A percentile compares a stretch with the other conserved stretches of the same genome.
Conservation (phyloP, 148 eudicot species). For the Vaccinium corymbosum region DNA sequence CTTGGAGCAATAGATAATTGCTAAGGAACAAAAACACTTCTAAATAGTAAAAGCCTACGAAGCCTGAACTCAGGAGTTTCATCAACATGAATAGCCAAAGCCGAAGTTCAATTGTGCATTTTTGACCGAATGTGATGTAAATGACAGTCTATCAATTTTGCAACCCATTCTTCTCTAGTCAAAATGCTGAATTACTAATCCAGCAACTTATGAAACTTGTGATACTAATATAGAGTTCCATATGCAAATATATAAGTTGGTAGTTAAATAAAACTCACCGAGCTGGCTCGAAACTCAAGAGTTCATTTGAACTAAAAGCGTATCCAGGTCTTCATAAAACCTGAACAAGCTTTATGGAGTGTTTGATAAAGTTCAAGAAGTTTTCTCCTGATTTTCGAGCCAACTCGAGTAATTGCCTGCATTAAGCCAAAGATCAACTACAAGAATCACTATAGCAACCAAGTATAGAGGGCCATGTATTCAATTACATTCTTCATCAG, state of each 20-base stretch:
- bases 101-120: neutral
- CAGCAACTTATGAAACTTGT: slow-evolving; percentile 4
- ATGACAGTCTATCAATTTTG: neutral
- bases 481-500: neutral
- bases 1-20: neutral
- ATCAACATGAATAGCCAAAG: neutral
- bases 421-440: slow-evolving; percentile 44
- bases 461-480: neutral
- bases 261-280: slow-evolving; percentile 44
- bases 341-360: slow-evolving; percentile 54
- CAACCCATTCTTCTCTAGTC: neutral
- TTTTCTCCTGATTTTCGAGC: slow-evolving; percentile 63
- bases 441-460: slow-evolving; percentile 21
- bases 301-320: slow-evolving; percentile 40
- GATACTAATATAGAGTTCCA: neutral
- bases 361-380: slow-evolving; percentile 54
- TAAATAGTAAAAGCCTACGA: neutral
- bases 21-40: neutral
- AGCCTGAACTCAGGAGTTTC: neutral
- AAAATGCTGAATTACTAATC: neutral
- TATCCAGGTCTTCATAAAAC: slow-evolving; percentile 60
- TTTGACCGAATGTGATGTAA: neutral
- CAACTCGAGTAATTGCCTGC: slow-evolving; percentile 74
- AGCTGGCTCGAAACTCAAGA: slow-evolving; percentile 65
- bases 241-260: neutral